Base-by-base conservation (phyloP, 495 filamentous ascomycete species). In the Neurospora sublineolata region DNA sequence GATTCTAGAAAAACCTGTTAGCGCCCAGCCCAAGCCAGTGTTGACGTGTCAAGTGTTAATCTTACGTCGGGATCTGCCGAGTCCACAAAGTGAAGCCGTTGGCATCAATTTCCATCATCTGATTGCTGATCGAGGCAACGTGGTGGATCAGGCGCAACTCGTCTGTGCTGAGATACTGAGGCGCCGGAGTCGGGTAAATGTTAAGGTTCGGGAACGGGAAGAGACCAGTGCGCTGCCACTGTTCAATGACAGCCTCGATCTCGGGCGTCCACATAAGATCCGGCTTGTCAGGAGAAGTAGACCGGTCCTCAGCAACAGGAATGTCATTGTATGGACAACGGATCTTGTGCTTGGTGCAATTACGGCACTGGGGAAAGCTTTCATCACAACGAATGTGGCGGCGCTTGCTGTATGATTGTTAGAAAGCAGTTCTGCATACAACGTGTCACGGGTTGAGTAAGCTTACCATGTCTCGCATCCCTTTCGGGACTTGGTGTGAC, bases 271-370 rank as follows among this genome's bases (percentile, higher is more conserved):
- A 91, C 79, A 94, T 86, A 27, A 95, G 87, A 83, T 94, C 89
- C 37, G 91, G 87, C 76, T 89, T 89, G 77, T 91, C 89, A 68
- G 90, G 89, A 74, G 88, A 87, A 37, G 83, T 80, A 38, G 89
- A 85, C 72, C 89, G 83, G 70, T 92, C 90, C 69, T 90, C 88
- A 74, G 89, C 85, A 33, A 87, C 83, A 37, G 88, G 83, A 71
- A 88, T 87, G 77, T 97, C 93, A 87, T 96, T 94, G 81, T 98
- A 99, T 76, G 97, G 94, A 82, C 95, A 99, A 78, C 94, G 90
- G 76, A 96, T 94, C 83, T 97, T 97, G 81, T 99, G 95, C 80
- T 98, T 98, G 70, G 94, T 97, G 82, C 95, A 99, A 82, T 98
- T 98, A 73, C 93, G 93, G 83, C 95, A 99, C 89, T 99, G 95